Base-by-base conservation (phyloP, 2,329 filamentous ascomycete species). In the Monosporascus sp. region DNA sequence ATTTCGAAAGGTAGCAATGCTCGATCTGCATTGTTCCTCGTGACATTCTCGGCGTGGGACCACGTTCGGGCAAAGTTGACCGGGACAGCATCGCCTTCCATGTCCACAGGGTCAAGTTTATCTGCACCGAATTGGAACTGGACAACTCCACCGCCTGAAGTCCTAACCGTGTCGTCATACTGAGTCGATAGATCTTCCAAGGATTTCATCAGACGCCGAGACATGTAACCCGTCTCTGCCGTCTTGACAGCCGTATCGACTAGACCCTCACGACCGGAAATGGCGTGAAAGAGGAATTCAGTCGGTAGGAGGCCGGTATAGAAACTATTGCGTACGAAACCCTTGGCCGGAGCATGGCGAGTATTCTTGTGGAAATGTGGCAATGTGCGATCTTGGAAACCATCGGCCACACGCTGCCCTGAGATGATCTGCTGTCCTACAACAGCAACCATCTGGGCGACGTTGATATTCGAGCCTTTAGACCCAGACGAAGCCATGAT, bases 171-270 rank as follows among this genome's bases (percentile, higher is more conserved):
- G 63, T 95, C 84, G 64, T 99, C 94, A 64, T 99, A 99, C 63
- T 91, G 85, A 1, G 89, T 90, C 1, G 92, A 96, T 3, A 97
- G 75, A 76, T 99, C 94, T 68, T 99, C 94, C 48, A 99, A 74
- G 3, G 90, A 96, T 72, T 99, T 99, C 93, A 99, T 99, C 67
- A 99, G 71, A 61, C 94, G 86, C 73, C 94, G 87, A 58, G 93
- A 97, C 94, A 99, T 99, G 74, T 99, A 99, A 59, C 94, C 94
- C 11, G 94, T 99, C 71, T 99, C 94, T 50, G 94, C 94, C 50
- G 94, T 99, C 76, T 99, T 99, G 74, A 97, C 94, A 56, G 94
- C 94, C 2, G 94, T 99, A 81, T 99, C 94, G 65, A 99, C 92
- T 60, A 99, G 76, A 83, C 94, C 94, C 83, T 97, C 94, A 84